Conservation (phyloP, 2,329 filamentous ascomycete genomes). For the Pseudocercospora musae region DNA sequence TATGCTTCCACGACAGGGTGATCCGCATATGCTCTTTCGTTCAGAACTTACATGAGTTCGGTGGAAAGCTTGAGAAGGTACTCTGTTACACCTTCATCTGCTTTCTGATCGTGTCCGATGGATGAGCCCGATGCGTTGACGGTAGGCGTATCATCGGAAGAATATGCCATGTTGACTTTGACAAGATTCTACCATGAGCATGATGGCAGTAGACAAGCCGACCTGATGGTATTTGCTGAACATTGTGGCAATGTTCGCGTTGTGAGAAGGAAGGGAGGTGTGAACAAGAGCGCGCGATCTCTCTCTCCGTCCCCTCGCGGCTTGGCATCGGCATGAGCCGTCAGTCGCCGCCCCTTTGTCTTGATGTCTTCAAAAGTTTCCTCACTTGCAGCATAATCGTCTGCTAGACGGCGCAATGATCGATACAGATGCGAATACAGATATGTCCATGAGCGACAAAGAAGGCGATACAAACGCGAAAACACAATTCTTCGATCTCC, state of each 20-base stretch:
- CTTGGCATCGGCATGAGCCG: background rate
- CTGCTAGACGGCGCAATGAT: background rate
- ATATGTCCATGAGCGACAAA: background rate
- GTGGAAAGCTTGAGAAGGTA: background rate
- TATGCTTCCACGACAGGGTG: background rate
- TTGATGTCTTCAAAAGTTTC: background rate
- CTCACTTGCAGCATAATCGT: no score
- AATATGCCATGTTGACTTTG: background rate
- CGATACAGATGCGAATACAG: background rate
- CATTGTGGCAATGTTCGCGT: background rate
- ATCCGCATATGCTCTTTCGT: background rate
- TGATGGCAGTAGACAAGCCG: background rate
- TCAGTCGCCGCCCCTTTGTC: background rate
- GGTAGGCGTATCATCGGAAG: background rate
- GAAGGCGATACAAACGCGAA: background rate
- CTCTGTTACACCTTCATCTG: background rate
- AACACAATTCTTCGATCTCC: slow-evolving; percentile 19
- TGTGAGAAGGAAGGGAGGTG: background rate
- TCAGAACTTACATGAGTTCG: background rate
- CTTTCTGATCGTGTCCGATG: background rate
- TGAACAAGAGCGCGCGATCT: background rate
- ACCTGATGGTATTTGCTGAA: background rate
- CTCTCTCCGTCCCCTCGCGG: background rate
- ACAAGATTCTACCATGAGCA: no score
- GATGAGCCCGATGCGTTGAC: background rate